These are phyloP conservation scores for Silene noctiflora DNA, from an alignment of 179 eudicot species.

Conservation along the genomic window DNA sequence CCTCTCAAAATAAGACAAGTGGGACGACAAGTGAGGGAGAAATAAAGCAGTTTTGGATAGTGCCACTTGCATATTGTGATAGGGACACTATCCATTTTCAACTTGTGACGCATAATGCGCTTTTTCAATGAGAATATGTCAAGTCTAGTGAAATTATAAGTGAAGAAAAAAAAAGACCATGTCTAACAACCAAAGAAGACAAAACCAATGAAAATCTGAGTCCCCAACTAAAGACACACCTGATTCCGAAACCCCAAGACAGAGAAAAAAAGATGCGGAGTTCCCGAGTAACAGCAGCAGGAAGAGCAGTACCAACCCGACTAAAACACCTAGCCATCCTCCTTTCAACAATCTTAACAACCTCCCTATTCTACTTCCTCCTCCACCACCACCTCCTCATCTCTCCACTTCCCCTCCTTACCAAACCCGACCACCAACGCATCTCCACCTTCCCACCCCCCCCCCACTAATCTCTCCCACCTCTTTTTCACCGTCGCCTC, in stretches of 20 bases:
- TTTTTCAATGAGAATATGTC: too few relatives aligned
- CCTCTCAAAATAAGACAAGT: too few relatives aligned
- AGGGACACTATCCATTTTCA: too few relatives aligned
- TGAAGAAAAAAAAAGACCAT: too few relatives aligned
- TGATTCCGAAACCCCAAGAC: background rate
- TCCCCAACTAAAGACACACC: background rate
- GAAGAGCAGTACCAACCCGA: slow-evolving; percentile 16
- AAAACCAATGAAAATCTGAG: too few relatives aligned
- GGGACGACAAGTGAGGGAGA: too few relatives aligned
- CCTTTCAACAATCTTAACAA: background rate
- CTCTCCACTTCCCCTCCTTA: slow-evolving; percentile 32
- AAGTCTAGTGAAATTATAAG: too few relatives aligned
- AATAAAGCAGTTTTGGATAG: too few relatives aligned
- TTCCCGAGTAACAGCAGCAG: background rate
- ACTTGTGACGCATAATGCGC: too few relatives aligned
- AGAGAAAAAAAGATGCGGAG: slow-evolving; percentile 4
- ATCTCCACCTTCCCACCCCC: slow-evolving; percentile 4
- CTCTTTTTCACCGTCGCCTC: slow-evolving; percentile 63
- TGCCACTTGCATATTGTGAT: too few relatives aligned
- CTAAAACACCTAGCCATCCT: slow-evolving; percentile 22
- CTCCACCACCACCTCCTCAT: slow-evolving; percentile 28
- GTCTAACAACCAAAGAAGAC: too few relatives aligned
- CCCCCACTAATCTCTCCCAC: slow-evolving; percentile 40
- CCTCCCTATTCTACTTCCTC: slow-evolving; percentile 24
- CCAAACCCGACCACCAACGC: slow-evolving; percentile 8